Evolutionary conservation across 495 filamentous ascomycete species (phyloP).

Genomic region (Lindgomyces ingoldianus): DNA sequence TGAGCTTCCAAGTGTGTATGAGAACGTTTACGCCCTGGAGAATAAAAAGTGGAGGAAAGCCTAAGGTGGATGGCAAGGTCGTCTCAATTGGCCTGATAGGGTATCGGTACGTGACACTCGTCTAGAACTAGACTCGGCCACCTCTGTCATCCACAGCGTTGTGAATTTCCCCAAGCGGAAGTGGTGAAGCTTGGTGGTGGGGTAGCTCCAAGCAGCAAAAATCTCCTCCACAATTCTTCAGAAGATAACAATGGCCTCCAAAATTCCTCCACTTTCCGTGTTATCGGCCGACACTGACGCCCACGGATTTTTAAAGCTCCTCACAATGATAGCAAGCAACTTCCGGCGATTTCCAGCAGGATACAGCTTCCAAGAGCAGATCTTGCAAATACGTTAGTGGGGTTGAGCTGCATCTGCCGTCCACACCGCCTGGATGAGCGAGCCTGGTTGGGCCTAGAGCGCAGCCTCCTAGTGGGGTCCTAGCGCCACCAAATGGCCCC

Average conservation of each 20-base stretch:
- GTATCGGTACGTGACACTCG: not conserved
- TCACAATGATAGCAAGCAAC: slow-evolving; percentile 2
- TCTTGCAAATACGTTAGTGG: slow-evolving; percentile 9
- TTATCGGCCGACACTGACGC: not conserved
- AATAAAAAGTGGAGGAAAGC: no score
- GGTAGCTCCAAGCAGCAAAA: slow-evolving; percentile 17
- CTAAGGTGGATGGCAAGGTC: no score
- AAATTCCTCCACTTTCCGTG: not conserved
- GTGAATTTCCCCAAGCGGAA: not conserved
- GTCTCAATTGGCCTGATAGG: not conserved
- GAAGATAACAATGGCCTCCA: not conserved
- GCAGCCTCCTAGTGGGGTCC: slow-evolving; percentile 4
- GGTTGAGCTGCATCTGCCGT: not conserved
- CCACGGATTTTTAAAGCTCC: not conserved
- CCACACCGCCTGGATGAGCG: slow-evolving; percentile 8
- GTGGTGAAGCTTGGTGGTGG: slow-evolving; percentile 12
- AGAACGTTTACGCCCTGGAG: no score
- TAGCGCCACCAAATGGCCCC: not conserved
- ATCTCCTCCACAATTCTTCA: not conserved
- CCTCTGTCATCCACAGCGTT: not conserved
- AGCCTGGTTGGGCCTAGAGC: not conserved
- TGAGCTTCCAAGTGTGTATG: no score
- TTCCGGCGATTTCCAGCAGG: not conserved
- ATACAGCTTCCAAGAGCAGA: slow-evolving; percentile 6
- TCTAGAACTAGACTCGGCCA: not conserved